phyloP scores from a whole-genome alignment of 106 monocot genomes.

The Acorus gramineus region DNA sequence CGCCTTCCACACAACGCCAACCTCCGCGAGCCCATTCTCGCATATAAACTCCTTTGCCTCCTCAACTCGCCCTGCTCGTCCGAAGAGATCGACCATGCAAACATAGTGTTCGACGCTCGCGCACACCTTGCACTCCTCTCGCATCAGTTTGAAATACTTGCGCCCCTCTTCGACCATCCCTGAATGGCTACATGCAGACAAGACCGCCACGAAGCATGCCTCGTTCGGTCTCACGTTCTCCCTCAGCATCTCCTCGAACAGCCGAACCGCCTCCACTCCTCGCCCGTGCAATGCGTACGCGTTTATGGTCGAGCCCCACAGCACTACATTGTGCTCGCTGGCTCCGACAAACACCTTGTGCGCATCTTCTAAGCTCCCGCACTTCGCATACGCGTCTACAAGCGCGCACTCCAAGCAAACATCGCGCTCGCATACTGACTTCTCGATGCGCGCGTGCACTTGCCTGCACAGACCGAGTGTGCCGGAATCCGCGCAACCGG shows the following conservation, averaged over 20 bases:
- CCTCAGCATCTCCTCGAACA: slow-evolving; percentile 47
- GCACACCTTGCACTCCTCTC: slow-evolving; percentile 36
- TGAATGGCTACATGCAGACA: slow-evolving; percentile 72
- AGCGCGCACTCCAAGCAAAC: no score
- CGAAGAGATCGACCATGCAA: slow-evolving; percentile 76
- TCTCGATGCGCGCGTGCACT: no score
- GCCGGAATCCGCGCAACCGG: no score
- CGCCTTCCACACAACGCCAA: slow-evolving; percentile 49
- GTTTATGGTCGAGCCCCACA: slow-evolving; percentile 44
- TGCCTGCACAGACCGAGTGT: no score
- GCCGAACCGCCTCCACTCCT: slow-evolving; percentile 37
- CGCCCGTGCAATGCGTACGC: slow-evolving; percentile 56
- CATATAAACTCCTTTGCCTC: slow-evolving; percentile 63
- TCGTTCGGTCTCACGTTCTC: slow-evolving; percentile 74
- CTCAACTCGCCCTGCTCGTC: slow-evolving; percentile 40
- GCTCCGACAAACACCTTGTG: no score
- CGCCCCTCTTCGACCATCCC: slow-evolving; percentile 49
- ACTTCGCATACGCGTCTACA: no score
- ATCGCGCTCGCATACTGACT: no score
- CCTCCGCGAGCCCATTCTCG: slow-evolving; percentile 32
- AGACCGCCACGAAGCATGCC: slow-evolving; percentile 44
- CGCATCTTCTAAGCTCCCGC: no score
- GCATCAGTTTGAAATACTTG: slow-evolving; percentile 52
- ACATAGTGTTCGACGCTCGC: slow-evolving; percentile 62
- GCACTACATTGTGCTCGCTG: no score